Evolutionary conservation across 495 filamentous ascomycete genomes (phyloP), one percentile per base, ranked within the genome.

Genomic region (Aspergillus biplanus): DNA sequence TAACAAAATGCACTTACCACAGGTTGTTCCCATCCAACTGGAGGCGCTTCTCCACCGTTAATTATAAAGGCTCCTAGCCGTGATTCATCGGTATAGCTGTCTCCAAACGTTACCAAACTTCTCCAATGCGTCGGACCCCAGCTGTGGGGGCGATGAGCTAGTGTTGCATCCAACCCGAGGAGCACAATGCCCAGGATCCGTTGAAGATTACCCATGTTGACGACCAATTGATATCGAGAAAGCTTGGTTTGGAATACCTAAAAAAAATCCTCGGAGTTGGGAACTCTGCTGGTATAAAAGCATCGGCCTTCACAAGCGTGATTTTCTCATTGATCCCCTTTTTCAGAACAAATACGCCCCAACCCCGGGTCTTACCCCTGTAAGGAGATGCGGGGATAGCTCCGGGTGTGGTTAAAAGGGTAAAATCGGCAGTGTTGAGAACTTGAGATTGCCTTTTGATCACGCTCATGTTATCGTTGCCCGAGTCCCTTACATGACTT

Each of bases 41-140:
- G 88, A 7, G 90, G 90, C 0, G 85, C 78, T 3, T 73, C 67
- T 16, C 85, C 84, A 66, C 85, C 81, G 64, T 90, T 74, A 56
- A 61, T 72, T 65, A 78, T 71, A 67, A 91, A 87, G 65, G 90
- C 90, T 1, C 67, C 62, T 18, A 90, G 67, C 3, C 90, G 84
- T 6, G 80, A 82, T 64, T 92, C 89, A 70, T 92, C 90, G 1
- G 88, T 90, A 69, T 88, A 92, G 75, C 89, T 91, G 72, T 91
- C 89, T 34, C 89, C 89, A 69, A 92, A 92, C 8, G 81, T 77
- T 34, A 87, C 75, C 21, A 87, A 68, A 59, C 65, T 82, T 50
- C 79, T 80, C 71, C 86, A 83, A n/a, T 80, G 68, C 16, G 63
- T 53, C 12, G 74, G 62, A 5, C 67, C 64, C 80, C 80, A 81